Evolutionary conservation across 2,329 filamentous ascomycete genomes (phyloP).

Genomic region (Pyrenophora tritici-repentis): DNA sequence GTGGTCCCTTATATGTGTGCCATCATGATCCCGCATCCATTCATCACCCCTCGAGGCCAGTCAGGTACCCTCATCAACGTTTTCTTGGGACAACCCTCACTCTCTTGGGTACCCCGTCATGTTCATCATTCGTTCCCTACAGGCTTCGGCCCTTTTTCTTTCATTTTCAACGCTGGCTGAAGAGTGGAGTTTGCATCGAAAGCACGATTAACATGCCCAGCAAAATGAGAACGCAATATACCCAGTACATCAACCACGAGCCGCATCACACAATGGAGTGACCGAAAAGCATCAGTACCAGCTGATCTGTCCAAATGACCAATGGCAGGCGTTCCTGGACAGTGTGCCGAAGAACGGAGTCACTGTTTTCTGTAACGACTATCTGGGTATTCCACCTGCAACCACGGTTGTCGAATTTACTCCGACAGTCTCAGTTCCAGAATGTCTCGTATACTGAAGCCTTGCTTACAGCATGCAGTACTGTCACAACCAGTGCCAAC

Average conservation of each 20-base stretch:
- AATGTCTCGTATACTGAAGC: conserved; percentile 1
- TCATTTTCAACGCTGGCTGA: conserved; percentile 31
- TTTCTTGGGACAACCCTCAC: conserved; percentile 38
- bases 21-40: conserved; percentile 19
- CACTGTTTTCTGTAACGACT: conserved; percentile 36
- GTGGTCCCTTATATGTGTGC: conserved; percentile 36
- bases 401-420: conserved; percentile 28
- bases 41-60: conserved; percentile 21
- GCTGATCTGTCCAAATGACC: conserved; percentile 25
- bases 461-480: conserved; percentile 14
- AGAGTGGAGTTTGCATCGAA: conserved; percentile 26
- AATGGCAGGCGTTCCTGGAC: conserved; percentile 24
- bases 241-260: neutral
- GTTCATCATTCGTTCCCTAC: conserved; percentile 38
- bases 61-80: conserved; percentile 23
- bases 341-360: conserved; percentile 12
- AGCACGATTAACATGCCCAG: conserved; percentile 8
- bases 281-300: conserved; percentile 25
- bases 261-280: conserved; percentile 4
- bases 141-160: conserved; percentile 39
- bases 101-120: conserved; percentile 45
- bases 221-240: conserved; percentile 5
- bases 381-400: conserved; percentile 32
- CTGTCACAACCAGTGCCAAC: conserved; percentile 24
- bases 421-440: conserved; percentile 24